Conservation (phyloP, 2,329 filamentous ascomycete species). For the Chalara sp. region DNA sequence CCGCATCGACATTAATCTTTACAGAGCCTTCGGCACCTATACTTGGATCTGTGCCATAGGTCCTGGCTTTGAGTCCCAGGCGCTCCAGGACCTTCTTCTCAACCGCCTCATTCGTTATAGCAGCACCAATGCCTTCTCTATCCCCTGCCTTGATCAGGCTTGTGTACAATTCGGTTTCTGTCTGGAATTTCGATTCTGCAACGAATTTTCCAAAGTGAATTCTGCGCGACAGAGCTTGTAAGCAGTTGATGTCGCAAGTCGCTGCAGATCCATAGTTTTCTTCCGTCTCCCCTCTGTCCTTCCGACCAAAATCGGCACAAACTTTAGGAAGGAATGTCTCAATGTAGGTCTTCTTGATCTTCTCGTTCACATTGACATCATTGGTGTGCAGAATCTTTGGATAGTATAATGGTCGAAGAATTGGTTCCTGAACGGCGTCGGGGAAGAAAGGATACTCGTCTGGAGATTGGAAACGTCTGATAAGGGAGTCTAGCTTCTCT, state of each 20-base stretch:
- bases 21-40: conserved; percentile 47
- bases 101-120: conserved; percentile 84
- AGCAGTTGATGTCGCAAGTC: conserved; percentile 80
- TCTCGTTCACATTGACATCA: conserved; percentile 80
- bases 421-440: conserved; percentile 66
- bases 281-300: conserved; percentile 75
- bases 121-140: conserved; percentile 72
- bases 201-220: conserved; percentile 99
- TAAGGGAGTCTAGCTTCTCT: conserved; percentile 83
- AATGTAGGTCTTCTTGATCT: conserved; percentile 82
- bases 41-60: conserved; percentile 87
- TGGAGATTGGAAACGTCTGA: conserved; percentile 90
- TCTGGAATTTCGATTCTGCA: conserved; percentile 88
- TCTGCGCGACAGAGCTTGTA: conserved; percentile 82
- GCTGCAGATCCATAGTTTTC: conserved; percentile 95
- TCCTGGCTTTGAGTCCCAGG: conserved; percentile 80
- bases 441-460: conserved; percentile 99
- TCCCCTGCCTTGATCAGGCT: conserved; percentile 76
- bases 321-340: conserved; percentile 75
- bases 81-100: conserved; percentile 89
- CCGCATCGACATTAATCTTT: conserved; percentile 90
- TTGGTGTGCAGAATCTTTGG: conserved; percentile 83
- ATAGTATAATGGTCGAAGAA: conserved; percentile 84
- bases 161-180: conserved; percentile 75
- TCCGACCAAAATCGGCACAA: conserved; percentile 69